phyloP scores from a whole-genome alignment of 768 basidiomycete genomes.

The Lentinula raphanica region DNA sequence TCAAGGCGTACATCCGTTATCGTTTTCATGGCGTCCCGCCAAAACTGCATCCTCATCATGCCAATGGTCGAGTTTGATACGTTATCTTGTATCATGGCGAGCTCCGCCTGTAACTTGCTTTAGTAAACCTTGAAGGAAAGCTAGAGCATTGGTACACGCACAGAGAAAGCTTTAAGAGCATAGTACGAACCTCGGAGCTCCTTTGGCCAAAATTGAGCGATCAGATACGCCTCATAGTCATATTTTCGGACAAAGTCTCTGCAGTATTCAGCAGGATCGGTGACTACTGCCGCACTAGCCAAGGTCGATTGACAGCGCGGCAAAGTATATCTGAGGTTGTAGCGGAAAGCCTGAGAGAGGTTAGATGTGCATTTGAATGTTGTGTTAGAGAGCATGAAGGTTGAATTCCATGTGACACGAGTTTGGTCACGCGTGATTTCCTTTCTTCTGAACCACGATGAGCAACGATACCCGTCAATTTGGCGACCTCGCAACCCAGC shows the following conservation, averaged over 20 bases:
- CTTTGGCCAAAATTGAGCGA: slow-evolving; percentile 68
- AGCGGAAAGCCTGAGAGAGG: neutral
- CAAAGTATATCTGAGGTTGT: neutral
- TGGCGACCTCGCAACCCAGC: slow-evolving; percentile 83
- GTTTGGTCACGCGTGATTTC: neutral
- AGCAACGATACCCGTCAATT: slow-evolving; percentile 47
- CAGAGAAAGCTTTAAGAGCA: slow-evolving; percentile 79
- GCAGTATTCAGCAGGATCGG: slow-evolving; percentile 60
- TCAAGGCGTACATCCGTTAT: slow-evolving; percentile 53
- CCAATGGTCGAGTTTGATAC: slow-evolving; percentile 72
- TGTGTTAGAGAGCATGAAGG: neutral
- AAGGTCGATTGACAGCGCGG: neutral
- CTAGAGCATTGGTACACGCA: slow-evolving; percentile 33
- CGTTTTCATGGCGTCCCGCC: slow-evolving; percentile 73
- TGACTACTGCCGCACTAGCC: slow-evolving; percentile 9
- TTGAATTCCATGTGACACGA: neutral
- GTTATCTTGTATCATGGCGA: slow-evolving; percentile 71
- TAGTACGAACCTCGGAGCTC: slow-evolving; percentile 62
- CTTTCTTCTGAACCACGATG: neutral
- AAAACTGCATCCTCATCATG: slow-evolving; percentile 84
- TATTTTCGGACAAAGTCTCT: slow-evolving; percentile 65
- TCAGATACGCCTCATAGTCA: slow-evolving; percentile 77
- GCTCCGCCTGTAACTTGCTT: slow-evolving; percentile 31
- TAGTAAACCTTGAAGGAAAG: neutral
- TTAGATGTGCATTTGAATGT: neutral